Evolutionary conservation across 371 early-diverging fungal genomes (phyloP).

Genomic region (Mortierella sp.): DNA sequence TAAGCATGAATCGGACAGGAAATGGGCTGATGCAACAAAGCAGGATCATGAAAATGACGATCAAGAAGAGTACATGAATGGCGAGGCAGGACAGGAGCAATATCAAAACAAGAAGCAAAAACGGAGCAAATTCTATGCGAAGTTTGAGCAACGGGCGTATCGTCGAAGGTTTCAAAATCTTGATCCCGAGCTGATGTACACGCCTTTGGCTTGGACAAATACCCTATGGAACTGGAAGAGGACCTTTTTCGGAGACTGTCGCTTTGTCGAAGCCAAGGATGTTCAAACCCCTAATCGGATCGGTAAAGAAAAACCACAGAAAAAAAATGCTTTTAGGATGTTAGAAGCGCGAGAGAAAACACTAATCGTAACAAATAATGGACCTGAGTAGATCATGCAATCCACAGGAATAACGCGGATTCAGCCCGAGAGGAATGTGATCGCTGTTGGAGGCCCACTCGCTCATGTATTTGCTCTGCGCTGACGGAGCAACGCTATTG

Average conservation of each 20-base stretch:
- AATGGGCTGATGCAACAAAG: not conserved
- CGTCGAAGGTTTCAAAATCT: constrained; percentile 38
- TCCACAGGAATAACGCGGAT: constrained; percentile 21
- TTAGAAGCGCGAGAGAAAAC: too few species aligned
- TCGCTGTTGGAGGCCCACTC: constrained; percentile 49
- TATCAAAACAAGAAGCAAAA: constrained; percentile 30
- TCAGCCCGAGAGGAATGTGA: constrained; percentile 34
- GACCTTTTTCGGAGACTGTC: constrained; percentile 46
- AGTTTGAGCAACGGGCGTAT: constrained; percentile 45
- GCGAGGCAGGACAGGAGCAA: not conserved
- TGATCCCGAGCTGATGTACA: constrained; percentile 39
- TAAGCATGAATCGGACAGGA: too few species aligned
- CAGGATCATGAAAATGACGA: not conserved
- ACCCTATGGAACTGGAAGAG: constrained; percentile 54
- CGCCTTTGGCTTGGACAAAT: constrained; percentile 50
- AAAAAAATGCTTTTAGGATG: too few species aligned
- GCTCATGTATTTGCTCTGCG: constrained; percentile 49
- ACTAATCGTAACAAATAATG: too few species aligned
- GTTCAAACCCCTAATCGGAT: constrained; percentile 46
- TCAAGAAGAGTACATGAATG: not conserved
- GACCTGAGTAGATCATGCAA: constrained; percentile 17
- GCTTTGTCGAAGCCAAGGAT: constrained; percentile 39
- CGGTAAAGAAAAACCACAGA: too few species aligned
- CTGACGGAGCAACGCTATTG: constrained; percentile 46
- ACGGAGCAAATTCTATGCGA: constrained; percentile 44